Evolutionary conservation across 129 eudicot genomes (phyloP), one percentile per base, ranked within the genome.

Genomic region (Arctium minus): DNA sequence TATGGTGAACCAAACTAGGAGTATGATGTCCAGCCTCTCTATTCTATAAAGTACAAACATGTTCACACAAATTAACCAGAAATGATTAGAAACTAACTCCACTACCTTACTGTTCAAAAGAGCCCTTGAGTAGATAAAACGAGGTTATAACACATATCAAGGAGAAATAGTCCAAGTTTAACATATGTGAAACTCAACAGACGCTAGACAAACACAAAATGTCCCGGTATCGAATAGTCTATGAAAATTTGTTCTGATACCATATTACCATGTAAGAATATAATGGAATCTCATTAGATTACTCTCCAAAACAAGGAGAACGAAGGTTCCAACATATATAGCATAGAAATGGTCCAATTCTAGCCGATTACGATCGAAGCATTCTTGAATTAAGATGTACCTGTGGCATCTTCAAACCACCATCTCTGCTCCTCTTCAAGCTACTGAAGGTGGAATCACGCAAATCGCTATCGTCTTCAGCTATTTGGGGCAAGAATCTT

Each of bases 1-100:
- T 42, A 73, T 96, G 99, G 83, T 92, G 97, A 86, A 89, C 79
- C 86, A 96, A 89, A 62, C 82, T 75, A 46, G 93, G 74, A 15
- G 77, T 78, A 60, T 86, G 81, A 53, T 80, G 88, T 77, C 85
- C 80, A 65, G 82, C 75, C 70, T 86, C 95, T 30, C 83, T 91
- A 82, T 83, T 89, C 99, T 96, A 86, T 69, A 64, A 76, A 82
- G 1, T 6, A 60, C 27, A 50, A 83, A 62, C 29, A 60, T n/a
- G 37, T 48, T 50, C 8, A 79, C 35, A 38, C 71, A 11, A 46
- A 22, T 22, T 22, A 22, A 46, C 6, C 6, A 71, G 31, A 75
- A 37, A 56, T 5, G 40, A 60, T 60, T n/a, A 60, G 29, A 60
- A 17, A 60, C 56, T 46, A 46, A 46, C 68, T 60, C 29, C 68